Base-by-base conservation (phyloP, 1,139 yeast species). In the Yamadazyma epiphylla region DNA sequence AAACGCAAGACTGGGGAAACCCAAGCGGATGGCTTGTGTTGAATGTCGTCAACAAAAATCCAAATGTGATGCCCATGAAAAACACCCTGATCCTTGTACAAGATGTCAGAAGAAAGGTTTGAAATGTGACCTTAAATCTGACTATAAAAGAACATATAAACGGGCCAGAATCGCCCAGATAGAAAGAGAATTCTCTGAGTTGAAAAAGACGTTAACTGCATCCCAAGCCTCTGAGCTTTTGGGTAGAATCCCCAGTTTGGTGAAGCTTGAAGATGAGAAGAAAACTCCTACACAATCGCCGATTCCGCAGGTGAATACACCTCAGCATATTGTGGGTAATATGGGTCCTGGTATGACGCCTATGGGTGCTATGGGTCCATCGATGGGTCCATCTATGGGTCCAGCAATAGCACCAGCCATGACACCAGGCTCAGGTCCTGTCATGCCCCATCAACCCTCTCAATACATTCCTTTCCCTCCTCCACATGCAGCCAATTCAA, bases 1-100 rank as follows among this genome's bases (percentile, higher is more conserved):
- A 4, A 30, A 30, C 7, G 37, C 41, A 19, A 54, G 54, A 36
- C 25, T 48, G 3, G 54, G 52, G 4, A 58, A 48, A 33, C 49
- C 52, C 11, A 80, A 80, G 49, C 71, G 80, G 39, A 79, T 88
- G 54, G 97, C 97, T 0, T 91, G 98, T 62, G 88, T 86, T 3
- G 96, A 89, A 51, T 91, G 98, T 52, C 74, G 98, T 13, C 98
- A 91, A 55, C 98, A 91, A 53, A 91, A 91, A 58, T 56, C 91
- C 15, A 76, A 81, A 42, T 91, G 97, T 58, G 94, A 87, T 54
- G 95, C 96, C 7, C 77, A 73, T 39, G 88, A 82, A 38, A 70
- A 65, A 32, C 75, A 77, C 26, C 95, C 96, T 0, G 64, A 66
- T n/a, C 84, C 96, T 1, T 91, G 98, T 49, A 64, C 89, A 0